Evolutionary conservation across 129 eudicot species (phyloP), one percentile per base, ranked within the genome.

Genomic region (Smallanthus sonchifolius): DNA sequence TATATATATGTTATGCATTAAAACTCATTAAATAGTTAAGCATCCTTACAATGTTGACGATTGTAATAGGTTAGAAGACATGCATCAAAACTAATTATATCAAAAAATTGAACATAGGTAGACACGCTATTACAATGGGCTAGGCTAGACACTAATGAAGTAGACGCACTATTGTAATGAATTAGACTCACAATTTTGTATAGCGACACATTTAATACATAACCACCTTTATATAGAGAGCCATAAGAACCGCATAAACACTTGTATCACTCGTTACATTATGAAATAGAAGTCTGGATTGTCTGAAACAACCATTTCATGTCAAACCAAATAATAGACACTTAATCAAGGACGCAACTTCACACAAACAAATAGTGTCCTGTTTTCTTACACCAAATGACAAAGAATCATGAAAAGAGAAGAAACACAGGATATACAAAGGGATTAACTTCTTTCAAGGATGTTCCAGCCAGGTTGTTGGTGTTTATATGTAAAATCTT

Each of bases 401-500:
- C 42, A 76, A 78, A 78, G 67, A 78, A 71, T 51, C 32, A 42
- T 71, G 77, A 77, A 30, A 78, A 39, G 45, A 61, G 65, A 70
- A 73, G 63, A 44, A 72, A 44, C 61, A 78, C 60, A 40, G 85
- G 38, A 81, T 83, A 60, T 83, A 80, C 86, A 77, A 19, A 80
- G 35, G 34, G 74, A 61, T 71, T 28, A 69, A 65, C 56, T 56
- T 54, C 82, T 77, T 65, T 60, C 59, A 67, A 72, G 77, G 74
- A 78, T 63, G 66, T 71, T 84, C 96, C 96, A 89, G 10, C 87
- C 81, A 52, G 72, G 77, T 8, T 73, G 55, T 6, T 88, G 84
- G 35, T 89, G 80, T 84, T 88, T 85, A 80, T 84, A 83, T 54
- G 76, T n/a, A 76, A 79, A 76, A 72, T 89, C 95, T 44, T 84